These are phyloP conservation scores for Xanthoconium separans DNA, from an alignment of 1,284 basidiomycete species.

Conservation along the genomic window DNA sequence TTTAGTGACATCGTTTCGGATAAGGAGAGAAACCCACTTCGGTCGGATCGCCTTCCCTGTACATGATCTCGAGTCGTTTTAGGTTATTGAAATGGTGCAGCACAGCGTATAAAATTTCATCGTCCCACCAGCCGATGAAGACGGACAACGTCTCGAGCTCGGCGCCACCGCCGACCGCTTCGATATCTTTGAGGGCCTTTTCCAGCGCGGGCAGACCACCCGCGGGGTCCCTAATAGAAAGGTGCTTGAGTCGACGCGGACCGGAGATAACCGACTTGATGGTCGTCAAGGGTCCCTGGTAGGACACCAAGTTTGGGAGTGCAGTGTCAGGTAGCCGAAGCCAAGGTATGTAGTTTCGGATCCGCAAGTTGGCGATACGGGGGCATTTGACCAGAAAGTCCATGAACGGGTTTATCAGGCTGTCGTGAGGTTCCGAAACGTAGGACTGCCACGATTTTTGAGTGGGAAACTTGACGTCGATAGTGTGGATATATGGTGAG, in stretches of 20 bases:
- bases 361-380: constrained; percentile 17
- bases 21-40: constrained; percentile 17
- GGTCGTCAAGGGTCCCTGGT: constrained; percentile 32
- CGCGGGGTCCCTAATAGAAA: constrained; percentile 25
- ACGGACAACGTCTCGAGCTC: constrained; percentile 28
- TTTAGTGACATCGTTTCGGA: background rate
- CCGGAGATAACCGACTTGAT: constrained; percentile 26
- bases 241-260: constrained; percentile 17
- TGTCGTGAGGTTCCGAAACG: constrained; percentile 28
- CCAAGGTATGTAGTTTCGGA: constrained; percentile 29
- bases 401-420: constrained; percentile 24
- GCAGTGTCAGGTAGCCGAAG: constrained; percentile 25
- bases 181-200: constrained; percentile 30
- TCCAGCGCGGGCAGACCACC: constrained; percentile 27
- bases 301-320: constrained; percentile 31
- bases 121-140: constrained; percentile 29
- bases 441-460: constrained; percentile 34
- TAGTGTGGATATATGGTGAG: constrained; percentile 33
- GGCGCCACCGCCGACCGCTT: constrained; percentile 7
- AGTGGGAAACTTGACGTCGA: constrained; percentile 37
- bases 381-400: constrained; percentile 31
- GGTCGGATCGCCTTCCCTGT: constrained; percentile 29
- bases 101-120: constrained; percentile 31
- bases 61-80: constrained; percentile 29
- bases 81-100: constrained; percentile 24